Percentiles rank a stretch among this genome's conserved stretches.
These are phyloP conservation scores for Strobilomyces echinocephalus DNA, from an alignment of 768 basidiomycete species.

Conservation along the genomic window DNA sequence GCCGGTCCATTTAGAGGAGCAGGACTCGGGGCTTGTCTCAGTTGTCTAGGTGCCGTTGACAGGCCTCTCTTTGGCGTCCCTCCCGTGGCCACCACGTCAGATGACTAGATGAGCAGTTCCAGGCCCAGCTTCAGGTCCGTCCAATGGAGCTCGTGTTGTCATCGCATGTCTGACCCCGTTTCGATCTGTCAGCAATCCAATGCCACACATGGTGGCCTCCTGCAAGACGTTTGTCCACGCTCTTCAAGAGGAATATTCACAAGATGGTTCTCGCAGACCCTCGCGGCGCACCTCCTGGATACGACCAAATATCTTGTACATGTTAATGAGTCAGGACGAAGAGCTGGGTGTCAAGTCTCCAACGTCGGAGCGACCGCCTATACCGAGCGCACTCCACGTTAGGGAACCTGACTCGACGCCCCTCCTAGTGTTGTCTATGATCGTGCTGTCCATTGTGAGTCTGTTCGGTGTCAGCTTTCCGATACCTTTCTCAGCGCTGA, in stretches of 20 bases:
- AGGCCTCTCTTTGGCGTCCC: constrained; percentile 23
- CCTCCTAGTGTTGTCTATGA: constrained; percentile 80
- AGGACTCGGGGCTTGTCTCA: constrained; percentile 11
- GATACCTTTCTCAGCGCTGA: constrained; percentile 3
- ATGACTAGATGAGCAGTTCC: constrained; percentile 88
- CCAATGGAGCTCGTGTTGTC: background rate
- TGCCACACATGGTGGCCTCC: no score
- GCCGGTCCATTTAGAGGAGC: background rate
- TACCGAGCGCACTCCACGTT: constrained; percentile 67
- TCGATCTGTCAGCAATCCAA: constrained; percentile 64
- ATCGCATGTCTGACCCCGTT: background rate
- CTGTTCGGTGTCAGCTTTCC: constrained; percentile 7
- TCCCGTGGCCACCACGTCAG: constrained; percentile 41
- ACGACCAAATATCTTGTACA: constrained; percentile 38
- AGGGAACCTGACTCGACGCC: constrained; percentile 74
- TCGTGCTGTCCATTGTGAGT: constrained; percentile 85
- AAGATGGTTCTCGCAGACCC: constrained; percentile 22
- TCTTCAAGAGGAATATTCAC: no score
- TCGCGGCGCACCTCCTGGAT: constrained; percentile 43
- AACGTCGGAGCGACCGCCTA: constrained; percentile 55
- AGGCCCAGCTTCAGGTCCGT: constrained; percentile 74
- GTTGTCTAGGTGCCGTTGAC: constrained; percentile 29
- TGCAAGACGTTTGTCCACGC: constrained; percentile 37
- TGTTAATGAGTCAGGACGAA: constrained; percentile 27
- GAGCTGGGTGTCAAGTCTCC: constrained; percentile 27